phyloP scores from a whole-genome alignment of 2,329 filamentous ascomycete genomes.

The Pseudogymnoascus sp. region DNA sequence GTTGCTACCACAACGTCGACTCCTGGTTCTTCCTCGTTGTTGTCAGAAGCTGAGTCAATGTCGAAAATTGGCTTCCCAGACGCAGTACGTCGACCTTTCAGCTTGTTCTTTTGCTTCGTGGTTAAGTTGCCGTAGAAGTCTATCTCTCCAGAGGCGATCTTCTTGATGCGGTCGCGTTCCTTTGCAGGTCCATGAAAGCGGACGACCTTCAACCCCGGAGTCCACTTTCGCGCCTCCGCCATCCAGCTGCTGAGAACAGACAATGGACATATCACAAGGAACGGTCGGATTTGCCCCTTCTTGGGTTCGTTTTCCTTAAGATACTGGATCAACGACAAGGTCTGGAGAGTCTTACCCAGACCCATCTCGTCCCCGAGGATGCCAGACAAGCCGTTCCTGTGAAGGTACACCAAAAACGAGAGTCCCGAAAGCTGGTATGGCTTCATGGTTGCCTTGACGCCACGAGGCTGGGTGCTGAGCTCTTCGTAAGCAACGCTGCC shows the following conservation, averaged over 20 bases:
- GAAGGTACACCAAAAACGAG: slow-evolving; percentile 39
- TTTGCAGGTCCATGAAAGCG: slow-evolving; percentile 39
- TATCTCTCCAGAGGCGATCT: slow-evolving; percentile 36
- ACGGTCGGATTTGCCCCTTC: slow-evolving; percentile 33
- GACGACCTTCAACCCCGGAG: slow-evolving; percentile 36
- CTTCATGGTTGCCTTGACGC: slow-evolving; percentile 42
- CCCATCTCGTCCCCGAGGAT: slow-evolving; percentile 44
- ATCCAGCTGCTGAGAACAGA: slow-evolving; percentile 43
- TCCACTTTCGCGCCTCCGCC: slow-evolving; percentile 39
- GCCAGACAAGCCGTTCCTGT: slow-evolving; percentile 36
- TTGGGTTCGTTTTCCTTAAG: slow-evolving; percentile 33
- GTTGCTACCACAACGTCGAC: slow-evolving; percentile 41
- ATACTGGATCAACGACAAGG: slow-evolving; percentile 40
- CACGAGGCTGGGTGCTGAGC: slow-evolving; percentile 22
- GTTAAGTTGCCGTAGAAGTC: slow-evolving; percentile 36
- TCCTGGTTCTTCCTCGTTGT: slow-evolving; percentile 23
- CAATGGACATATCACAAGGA: slow-evolving; percentile 41
- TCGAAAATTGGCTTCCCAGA: slow-evolving; percentile 17
- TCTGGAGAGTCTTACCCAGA: slow-evolving; percentile 42
- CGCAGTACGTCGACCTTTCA: slow-evolving; percentile 18
- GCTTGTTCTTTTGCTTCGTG: slow-evolving; percentile 21
- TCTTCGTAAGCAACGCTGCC: slow-evolving; percentile 22
- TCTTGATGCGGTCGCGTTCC: slow-evolving; percentile 39
- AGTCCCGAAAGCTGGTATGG: slow-evolving; percentile 43
- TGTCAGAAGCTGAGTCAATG: slow-evolving; percentile 23